Evolutionary conservation across 2,329 filamentous ascomycete species (phyloP).

Genomic region (Sclerotinia sclerotiorum): DNA sequence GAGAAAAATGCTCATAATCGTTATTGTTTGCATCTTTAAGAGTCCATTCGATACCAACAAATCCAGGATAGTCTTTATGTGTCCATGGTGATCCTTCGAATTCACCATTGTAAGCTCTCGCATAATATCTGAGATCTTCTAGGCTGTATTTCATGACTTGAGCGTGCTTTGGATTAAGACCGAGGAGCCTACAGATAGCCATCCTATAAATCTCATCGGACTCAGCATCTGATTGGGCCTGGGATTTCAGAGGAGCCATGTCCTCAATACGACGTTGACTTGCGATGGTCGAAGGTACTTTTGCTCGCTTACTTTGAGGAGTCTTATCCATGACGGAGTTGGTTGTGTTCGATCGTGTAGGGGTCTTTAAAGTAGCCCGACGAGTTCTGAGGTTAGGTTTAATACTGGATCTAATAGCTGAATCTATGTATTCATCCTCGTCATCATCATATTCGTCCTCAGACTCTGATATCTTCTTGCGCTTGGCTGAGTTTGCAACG

Average conservation of each 20-base stretch:
- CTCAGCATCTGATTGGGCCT: neutral
- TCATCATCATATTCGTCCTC: conserved; percentile 22
- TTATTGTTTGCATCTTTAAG: neutral
- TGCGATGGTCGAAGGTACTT: neutral
- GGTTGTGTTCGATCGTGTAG: neutral
- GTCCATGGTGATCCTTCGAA: neutral
- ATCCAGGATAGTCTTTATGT: conserved; percentile 1
- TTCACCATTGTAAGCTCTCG: conserved; percentile 27
- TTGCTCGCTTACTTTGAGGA: neutral
- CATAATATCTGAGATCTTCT: conserved; percentile 27
- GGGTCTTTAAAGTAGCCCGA: neutral
- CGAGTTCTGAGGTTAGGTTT: neutral
- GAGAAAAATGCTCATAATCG: neutral
- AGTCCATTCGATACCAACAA: neutral
- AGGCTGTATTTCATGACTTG: conserved; percentile 9
- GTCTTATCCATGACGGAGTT: neutral
- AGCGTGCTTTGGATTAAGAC: conserved; percentile 3
- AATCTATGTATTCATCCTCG: conserved; percentile 20
- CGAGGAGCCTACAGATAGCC: conserved; percentile 24
- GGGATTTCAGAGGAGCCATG: neutral
- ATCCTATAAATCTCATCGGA: conserved; percentile 16
- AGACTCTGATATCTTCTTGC: conserved; percentile 7
- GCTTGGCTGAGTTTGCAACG: neutral
- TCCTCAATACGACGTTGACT: neutral
- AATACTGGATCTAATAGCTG: neutral